phyloP scores from a whole-genome alignment of 1,139 yeast genomes.

The Starmera stellimalicola region DNA sequence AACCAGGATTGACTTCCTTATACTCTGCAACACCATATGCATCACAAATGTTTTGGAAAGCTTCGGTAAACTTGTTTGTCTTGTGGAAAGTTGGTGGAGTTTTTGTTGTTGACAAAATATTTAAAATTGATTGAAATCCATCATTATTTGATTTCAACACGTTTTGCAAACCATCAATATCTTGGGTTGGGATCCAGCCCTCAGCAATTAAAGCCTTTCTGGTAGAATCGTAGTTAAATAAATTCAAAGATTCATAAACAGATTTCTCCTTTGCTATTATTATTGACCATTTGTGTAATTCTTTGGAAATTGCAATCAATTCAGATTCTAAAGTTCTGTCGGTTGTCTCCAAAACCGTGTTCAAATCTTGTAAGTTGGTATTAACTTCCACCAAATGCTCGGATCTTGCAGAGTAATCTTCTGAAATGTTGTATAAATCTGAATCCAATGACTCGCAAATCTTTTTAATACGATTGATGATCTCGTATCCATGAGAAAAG shows the following conservation, averaged over 20 bases:
- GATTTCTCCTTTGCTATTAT: constrained; percentile 62
- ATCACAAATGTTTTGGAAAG: constrained; percentile 89
- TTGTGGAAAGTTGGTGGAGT: constrained; percentile 92
- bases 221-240: constrained; percentile 75
- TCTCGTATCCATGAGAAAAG: constrained; percentile 78
- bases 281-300: constrained; percentile 61
- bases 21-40: constrained; percentile 93
- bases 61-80: constrained; percentile 84
- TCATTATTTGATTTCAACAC: constrained; percentile 45
- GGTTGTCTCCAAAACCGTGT: constrained; percentile 64
- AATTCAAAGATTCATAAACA: constrained; percentile 66
- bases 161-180: constrained; percentile 33
- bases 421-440: constrained; percentile 55
- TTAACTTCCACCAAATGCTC: constrained; percentile 51
- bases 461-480: constrained; percentile 57
- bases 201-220: constrained; percentile 91
- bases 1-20: constrained; percentile 92
- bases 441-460: constrained; percentile 86
- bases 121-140: constrained; percentile 68
- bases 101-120: constrained; percentile 69
- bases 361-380: constrained; percentile 51
- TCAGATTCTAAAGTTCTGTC: constrained; percentile 64
- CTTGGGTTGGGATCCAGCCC: constrained; percentile 82
- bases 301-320: constrained; percentile 63
- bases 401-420: constrained; percentile 45